Conservation (phyloP, 495 filamentous ascomycete genomes). For the Aspergillus panamensis region DNA sequence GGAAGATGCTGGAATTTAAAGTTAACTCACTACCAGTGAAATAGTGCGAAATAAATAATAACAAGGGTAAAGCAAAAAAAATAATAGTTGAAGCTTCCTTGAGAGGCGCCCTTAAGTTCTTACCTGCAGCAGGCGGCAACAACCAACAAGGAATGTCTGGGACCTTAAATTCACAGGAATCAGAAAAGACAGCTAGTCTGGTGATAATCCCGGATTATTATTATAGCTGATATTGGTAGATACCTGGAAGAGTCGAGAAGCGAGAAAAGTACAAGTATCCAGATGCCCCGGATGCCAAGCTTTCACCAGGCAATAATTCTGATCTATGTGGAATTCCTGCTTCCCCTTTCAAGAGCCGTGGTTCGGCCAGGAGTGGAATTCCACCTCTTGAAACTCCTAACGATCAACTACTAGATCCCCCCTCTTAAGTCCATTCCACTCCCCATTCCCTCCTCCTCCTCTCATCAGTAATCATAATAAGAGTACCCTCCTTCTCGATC, state of each 20-base stretch:
- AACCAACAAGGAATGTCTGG: too few relatives aligned
- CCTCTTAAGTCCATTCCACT: background rate
- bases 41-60: too few relatives aligned
- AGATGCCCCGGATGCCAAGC: background rate
- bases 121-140: background rate
- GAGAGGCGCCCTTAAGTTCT: background rate
- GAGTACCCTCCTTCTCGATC: too few relatives aligned
- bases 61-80: too few relatives aligned
- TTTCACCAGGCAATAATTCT: constrained; percentile 12
- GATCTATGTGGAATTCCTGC: constrained; percentile 13
- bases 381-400: constrained; percentile 1
- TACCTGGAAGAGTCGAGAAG: too few relatives aligned
- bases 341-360: constrained; percentile 11
- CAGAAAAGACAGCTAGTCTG: too few relatives aligned
- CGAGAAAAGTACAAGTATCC: background rate
- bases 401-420: background rate
- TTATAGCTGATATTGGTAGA: too few relatives aligned
- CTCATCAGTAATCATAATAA: background rate
- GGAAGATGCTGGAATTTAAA: too few relatives aligned
- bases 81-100: background rate
- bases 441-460: background rate
- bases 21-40: too few relatives aligned
- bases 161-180: too few relatives aligned
- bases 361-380: constrained; percentile 16
- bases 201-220: too few relatives aligned